Evolutionary conservation across 1,139 yeast genomes (phyloP), one percentile per base, ranked within the genome.

Genomic region (Sugiyamaella pinicola): DNA sequence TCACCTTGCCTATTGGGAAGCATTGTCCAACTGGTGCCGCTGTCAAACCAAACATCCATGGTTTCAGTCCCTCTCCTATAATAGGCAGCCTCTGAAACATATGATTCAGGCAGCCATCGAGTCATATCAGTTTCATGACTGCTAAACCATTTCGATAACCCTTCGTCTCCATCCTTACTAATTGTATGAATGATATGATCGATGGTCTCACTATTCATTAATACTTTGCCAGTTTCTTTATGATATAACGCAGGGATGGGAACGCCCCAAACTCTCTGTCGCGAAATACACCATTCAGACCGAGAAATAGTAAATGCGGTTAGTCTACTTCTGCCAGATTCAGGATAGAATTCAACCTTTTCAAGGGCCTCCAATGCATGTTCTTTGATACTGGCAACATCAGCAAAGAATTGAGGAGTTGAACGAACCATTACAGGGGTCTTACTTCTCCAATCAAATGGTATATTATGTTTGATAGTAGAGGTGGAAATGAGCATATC

Each of bases 11-110:
- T 54, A 9, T 74, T 67, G 33, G 71, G 74, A 29, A 89, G 74
- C 42, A 82, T 80, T 5, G 84, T 80, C 99, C 99, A 93, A 33
- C 95, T 85, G 1, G 96, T 83, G 0, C 99, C 99, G 38, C 96
- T 87, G 68, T 93, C 99, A 73, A 93, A 91, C 99, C 99, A 93
- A 8, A 93, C 99, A 70, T 93, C 99, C 91, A 93, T 87, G 0
- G 99, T 93, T 62, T 95, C 99, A 49, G 75, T 79, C 0, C 96
- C 93, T 62, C 88, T 85, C 12, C 68, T 63, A 50, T 69, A 72
- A 12, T 74, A 10, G 4, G 21, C 15, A 8, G 46, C 26, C 12
- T 18, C 38, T 7, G 47, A 22, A 1, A 21, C 65, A 1, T 64
- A 67, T 12, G 56, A 49, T 2, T 64, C 64, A 0, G 97, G 96